Percentiles rank a stretch among this genome's conserved stretches.
These are phyloP conservation scores for Pseudogymnoascus sp. DNA, from an alignment of 2,329 filamentous ascomycete species.

Conservation along the genomic window DNA sequence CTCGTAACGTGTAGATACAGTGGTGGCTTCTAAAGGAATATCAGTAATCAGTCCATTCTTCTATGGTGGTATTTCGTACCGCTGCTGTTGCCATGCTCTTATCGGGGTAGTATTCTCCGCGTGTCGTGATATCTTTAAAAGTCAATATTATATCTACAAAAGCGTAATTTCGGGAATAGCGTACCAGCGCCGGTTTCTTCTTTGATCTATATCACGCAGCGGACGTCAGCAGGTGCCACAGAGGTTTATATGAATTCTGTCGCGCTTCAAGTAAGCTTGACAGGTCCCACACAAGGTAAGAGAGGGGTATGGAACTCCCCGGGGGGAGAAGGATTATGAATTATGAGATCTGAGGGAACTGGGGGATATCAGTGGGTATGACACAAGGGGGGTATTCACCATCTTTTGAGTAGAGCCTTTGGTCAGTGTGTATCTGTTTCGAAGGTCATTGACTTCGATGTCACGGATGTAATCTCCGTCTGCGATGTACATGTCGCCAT, in stretches of 20 bases:
- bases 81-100: conserved; percentile 93
- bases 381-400: conserved; percentile 79
- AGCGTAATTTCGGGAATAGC: conserved; percentile 45
- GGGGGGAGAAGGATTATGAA: conserved; percentile 27
- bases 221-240: conserved; percentile 91
- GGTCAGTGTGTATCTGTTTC: conserved; percentile 93
- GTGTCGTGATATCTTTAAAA: conserved; percentile 91
- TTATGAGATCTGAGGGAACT: conserved; percentile 27
- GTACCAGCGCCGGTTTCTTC: conserved; percentile 99
- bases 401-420: conserved; percentile 98
- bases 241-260: conserved; percentile 57
- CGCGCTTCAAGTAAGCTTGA: conserved; percentile 62
- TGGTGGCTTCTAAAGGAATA: conserved; percentile 65
- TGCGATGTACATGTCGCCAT: conserved; percentile 84
- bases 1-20: conserved; percentile 94
- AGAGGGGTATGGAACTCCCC: conserved; percentile 11
- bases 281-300: conserved; percentile 44
- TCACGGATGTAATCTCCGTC: conserved; percentile 98
- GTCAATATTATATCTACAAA: conserved; percentile 44
- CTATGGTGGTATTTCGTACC: conserved; percentile 46
- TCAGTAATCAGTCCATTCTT: conserved; percentile 13
- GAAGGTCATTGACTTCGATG: conserved; percentile 95
- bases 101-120: conserved; percentile 93
- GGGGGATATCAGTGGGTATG: conserved; percentile 55
- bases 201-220: conserved; percentile 93